Percentiles rank a stretch among this genome's conserved stretches.
phyloP scores from a whole-genome alignment of 805 yeast genomes.

The Saturnispora saitoi region DNA sequence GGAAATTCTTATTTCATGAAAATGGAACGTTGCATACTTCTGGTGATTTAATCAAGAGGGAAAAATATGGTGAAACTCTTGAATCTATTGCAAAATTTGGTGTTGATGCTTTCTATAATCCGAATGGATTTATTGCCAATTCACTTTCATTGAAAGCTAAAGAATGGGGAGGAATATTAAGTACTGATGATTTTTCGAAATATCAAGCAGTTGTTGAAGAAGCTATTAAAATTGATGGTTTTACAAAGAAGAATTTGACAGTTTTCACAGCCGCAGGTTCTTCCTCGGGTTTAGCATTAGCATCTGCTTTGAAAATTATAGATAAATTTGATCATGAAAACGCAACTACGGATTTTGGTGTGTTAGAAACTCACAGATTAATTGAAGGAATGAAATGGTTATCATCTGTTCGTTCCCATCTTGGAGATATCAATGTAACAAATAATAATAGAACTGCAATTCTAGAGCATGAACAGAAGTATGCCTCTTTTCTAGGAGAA shows the following conservation, averaged over 20 bases:
- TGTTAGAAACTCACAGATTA: constrained; percentile 52
- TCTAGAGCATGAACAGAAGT: constrained; percentile 28
- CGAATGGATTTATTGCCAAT: constrained; percentile 64
- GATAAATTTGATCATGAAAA: constrained; percentile 24
- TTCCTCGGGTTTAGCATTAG: constrained; percentile 74
- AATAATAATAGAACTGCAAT: constrained; percentile 21
- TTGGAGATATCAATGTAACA: constrained; percentile 54
- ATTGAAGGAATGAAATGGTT: constrained; percentile 92
- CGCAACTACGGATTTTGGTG: constrained; percentile 33
- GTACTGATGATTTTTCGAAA: constrained; percentile 52
- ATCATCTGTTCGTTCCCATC: constrained; percentile 74
- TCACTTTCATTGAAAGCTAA: constrained; percentile 43
- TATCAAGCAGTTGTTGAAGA: constrained; percentile 46
- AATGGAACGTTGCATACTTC: constrained; percentile 27
- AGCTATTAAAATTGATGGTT: constrained; percentile 34
- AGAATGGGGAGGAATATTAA: constrained; percentile 58
- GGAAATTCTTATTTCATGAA: constrained; percentile 46
- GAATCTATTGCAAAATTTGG: constrained; percentile 69
- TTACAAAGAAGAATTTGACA: constrained; percentile 20
- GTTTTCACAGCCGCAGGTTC: constrained; percentile 62
- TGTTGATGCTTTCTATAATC: constrained; percentile 73
- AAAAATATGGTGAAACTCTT: constrained; percentile 57
- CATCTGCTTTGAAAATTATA: constrained; percentile 59
- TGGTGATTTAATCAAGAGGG: constrained; percentile 59
- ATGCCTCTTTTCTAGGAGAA: constrained; percentile 36